Conservation (phyloP, 257 asterid genomes). For the Verbascum thapsus region DNA sequence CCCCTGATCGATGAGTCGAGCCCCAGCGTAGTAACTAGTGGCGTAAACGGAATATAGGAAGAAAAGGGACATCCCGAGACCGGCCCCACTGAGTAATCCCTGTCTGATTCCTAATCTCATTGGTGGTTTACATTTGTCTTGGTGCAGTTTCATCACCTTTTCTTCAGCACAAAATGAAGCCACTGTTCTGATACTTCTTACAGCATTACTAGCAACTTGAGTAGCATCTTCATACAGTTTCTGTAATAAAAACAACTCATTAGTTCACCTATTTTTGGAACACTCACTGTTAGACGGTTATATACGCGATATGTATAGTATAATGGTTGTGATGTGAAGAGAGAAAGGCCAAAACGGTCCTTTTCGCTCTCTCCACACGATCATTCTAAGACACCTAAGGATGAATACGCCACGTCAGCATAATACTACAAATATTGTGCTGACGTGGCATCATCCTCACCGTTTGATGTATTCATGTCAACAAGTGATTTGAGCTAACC, state of each 20-base stretch:
- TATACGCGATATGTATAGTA: too few relatives aligned
- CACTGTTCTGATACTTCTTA: constrained; percentile 65
- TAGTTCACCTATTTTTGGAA: neutral
- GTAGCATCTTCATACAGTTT: constrained; percentile 62
- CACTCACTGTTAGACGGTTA: too few relatives aligned
- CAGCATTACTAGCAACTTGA: constrained; percentile 66
- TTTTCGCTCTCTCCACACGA: too few relatives aligned
- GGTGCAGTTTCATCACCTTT: constrained; percentile 52
- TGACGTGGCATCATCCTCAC: too few relatives aligned
- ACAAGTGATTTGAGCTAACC: constrained; percentile 39
- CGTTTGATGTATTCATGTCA: neutral
- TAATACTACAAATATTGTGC: too few relatives aligned
- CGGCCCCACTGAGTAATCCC: constrained; percentile 60
- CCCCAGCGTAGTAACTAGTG: constrained; percentile 64
- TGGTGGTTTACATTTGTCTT: constrained; percentile 50
- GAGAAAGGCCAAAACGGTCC: too few relatives aligned
- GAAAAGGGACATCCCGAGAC: constrained; percentile 57
- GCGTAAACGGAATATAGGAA: constrained; percentile 54
- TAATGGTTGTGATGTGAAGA: too few relatives aligned
- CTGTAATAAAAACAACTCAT: constrained; percentile 35
- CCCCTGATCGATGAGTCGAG: constrained; percentile 56
- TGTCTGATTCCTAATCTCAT: constrained; percentile 41
- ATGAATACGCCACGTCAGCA: too few relatives aligned
- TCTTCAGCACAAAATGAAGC: constrained; percentile 77
- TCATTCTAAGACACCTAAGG: too few relatives aligned